Base-by-base conservation (phyloP, 176 grass and related monocot genomes). In the Themeda triandra region DNA sequence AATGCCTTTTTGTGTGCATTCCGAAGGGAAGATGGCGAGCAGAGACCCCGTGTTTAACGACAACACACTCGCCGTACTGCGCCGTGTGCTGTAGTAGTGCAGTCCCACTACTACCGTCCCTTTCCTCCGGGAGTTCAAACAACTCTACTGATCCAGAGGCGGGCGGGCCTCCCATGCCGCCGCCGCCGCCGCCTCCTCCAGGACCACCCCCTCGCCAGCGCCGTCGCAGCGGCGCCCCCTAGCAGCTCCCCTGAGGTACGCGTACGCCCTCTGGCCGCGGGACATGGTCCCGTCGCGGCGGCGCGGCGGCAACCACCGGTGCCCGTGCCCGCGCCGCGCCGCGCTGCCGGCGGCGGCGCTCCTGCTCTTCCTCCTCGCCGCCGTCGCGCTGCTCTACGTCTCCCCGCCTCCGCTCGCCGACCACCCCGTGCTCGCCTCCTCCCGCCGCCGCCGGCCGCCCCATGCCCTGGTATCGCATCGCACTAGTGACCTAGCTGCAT, bases 381-480 rank as follows among this genome's bases (percentile, higher is more conserved):
- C 89, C 75, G 58, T 92, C 63, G 64, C 86, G 27, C 74, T 93
- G 39, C 89, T 93, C 33, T 97, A 86, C 84, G 35, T 92, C 45
- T 89, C 90, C 29, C 87, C 94, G 21, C 94, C 91, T 3, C 94
- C 89, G 8, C 65, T 94, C 66, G 80, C 75, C 12, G 94, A 97
- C 81, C 89, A 97, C 71, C 91, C 91, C 23, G 74, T 71, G 51
- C 14, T 92, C 73, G 69, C 88, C 27, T 78, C 79, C 49, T 63
- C 80, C 78, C 86, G 76, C 73, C 46, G 60, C 69, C 29, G 24
- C 74, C 70, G 72, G 68, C 66, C 66, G 72, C 12, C 75, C 27
- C 72, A 82, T 83, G 23, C 48, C 77, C 39, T 69, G 71, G 92
- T 94, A 90, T 60, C 35, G 66, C 25, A 85, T 77, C 51, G 66